These are phyloP conservation scores for Xylaria nigripes DNA, from an alignment of 495 filamentous ascomycete species.

Conservation along the genomic window DNA sequence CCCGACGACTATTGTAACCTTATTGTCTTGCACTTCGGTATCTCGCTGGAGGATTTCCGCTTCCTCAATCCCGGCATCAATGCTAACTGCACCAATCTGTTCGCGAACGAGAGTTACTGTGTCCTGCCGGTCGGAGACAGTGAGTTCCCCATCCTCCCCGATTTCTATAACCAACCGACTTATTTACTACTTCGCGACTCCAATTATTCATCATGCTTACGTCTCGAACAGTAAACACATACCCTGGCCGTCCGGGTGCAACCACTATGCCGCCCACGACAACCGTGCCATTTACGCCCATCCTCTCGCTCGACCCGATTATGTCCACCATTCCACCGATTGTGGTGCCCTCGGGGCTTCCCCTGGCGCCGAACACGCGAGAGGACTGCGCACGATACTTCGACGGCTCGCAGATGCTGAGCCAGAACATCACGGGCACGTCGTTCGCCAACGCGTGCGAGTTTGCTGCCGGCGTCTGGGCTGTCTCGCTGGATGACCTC, in stretches of 20 bases:
- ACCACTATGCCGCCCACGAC: background rate
- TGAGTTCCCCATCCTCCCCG: background rate
- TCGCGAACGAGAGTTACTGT: constrained; percentile 20
- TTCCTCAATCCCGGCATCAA: constrained; percentile 25
- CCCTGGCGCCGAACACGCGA: background rate
- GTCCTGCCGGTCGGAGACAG: constrained; percentile 20
- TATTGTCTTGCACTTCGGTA: constrained; percentile 17
- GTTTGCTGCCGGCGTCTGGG: background rate
- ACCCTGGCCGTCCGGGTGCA: background rate
- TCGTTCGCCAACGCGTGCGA: background rate
- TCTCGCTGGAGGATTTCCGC: constrained; percentile 21
- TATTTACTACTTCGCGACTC: background rate
- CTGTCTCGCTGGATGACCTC: background rate
- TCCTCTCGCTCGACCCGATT: background rate
- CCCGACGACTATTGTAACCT: constrained; percentile 27
- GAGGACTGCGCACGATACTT: background rate
- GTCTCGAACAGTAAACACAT: background rate
- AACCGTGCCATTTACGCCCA: background rate
- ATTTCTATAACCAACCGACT: background rate
- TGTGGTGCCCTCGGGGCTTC: too few relatives aligned
- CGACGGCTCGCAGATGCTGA: background rate
- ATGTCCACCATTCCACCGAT: too few relatives aligned
- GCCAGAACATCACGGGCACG: background rate
- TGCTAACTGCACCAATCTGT: constrained; percentile 29
- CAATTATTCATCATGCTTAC: too few relatives aligned